Conservation (phyloP, 331 rosid species). For the Telfairia occidentalis region DNA sequence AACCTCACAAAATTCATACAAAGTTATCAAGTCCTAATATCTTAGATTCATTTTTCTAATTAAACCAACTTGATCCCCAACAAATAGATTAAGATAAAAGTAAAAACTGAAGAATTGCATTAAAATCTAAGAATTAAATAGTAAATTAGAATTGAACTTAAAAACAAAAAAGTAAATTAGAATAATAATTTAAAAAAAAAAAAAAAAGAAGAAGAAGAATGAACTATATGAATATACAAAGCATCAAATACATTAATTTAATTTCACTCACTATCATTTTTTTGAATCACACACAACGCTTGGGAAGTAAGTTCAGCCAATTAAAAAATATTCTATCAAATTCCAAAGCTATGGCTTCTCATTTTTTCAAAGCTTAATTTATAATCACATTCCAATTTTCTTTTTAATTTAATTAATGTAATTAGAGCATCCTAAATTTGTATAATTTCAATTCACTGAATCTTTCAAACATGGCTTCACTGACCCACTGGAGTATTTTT, state of each 20-base stretch:
- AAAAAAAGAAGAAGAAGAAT: too few relatives aligned
- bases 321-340: neutral
- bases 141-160: too few relatives aligned
- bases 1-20: too few relatives aligned
- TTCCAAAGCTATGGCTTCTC: neutral
- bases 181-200: too few relatives aligned
- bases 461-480: neutral
- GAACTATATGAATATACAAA: too few relatives aligned
- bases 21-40: too few relatives aligned
- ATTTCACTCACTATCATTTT: neutral
- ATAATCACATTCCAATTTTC: neutral
- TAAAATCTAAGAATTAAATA: too few relatives aligned
- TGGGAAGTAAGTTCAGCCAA: neutral
- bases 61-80: too few relatives aligned
- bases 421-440: constrained; percentile 2
- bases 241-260: neutral
- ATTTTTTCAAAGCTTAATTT: neutral
- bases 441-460: neutral
- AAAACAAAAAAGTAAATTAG: too few relatives aligned
- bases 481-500: constrained; percentile 6
- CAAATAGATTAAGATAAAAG: too few relatives aligned
- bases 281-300: neutral
- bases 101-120: neutral
- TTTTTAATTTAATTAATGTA: neutral
- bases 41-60: too few relatives aligned